phyloP scores from a whole-genome alignment of 2,329 filamentous ascomycete species.

The Xylaria sp. region DNA sequence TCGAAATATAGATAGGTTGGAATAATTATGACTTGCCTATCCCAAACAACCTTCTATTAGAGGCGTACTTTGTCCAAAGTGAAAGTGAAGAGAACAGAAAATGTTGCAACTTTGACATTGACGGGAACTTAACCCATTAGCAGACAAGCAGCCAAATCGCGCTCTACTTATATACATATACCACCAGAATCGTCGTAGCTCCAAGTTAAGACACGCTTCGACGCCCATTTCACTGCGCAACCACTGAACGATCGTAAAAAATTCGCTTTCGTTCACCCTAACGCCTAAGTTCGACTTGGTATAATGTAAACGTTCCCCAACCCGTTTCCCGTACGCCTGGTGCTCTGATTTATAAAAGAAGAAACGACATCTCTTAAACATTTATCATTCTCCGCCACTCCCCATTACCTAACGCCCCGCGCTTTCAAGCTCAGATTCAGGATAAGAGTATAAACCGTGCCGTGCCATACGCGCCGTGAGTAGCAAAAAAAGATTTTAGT shows the following conservation, averaged over 20 bases:
- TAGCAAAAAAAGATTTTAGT: not conserved
- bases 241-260: not conserved
- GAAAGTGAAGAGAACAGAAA: too few relatives aligned
- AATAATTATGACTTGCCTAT: not conserved
- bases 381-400: not conserved
- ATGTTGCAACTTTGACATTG: too few relatives aligned
- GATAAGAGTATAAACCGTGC: not conserved
- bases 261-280: not conserved
- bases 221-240: not conserved
- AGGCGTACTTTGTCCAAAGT: not conserved
- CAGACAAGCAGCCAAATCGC: not conserved
- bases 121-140: not conserved
- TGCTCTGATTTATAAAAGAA: constrained; percentile 5
- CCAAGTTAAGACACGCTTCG: not conserved
- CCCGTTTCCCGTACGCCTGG: constrained; percentile 14
- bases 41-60: not conserved
- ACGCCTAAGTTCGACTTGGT: constrained; percentile 3
- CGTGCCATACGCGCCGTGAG: not conserved
- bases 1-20: not conserved
- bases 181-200: too few relatives aligned
- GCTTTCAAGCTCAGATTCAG: not conserved
- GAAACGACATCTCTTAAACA: not conserved
- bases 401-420: constrained; percentile 7
- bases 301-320: not conserved
- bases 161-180: not conserved